Percentiles rank a stretch among this genome's conserved stretches.
These are phyloP conservation scores for Boletus sp. DNA, from an alignment of 1,284 basidiomycete genomes.

Conservation along the genomic window DNA sequence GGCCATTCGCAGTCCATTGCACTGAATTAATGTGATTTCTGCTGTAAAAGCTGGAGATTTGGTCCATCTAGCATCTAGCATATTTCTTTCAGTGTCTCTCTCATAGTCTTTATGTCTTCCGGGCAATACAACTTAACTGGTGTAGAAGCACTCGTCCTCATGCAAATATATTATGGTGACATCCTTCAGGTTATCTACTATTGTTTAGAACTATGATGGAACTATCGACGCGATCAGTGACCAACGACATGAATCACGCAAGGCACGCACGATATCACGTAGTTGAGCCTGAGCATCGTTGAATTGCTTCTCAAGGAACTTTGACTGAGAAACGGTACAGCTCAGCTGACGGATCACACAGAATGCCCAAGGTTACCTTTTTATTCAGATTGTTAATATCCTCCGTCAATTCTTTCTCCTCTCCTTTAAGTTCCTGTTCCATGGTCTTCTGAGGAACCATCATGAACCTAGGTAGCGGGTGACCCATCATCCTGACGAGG, in stretches of 20 bases:
- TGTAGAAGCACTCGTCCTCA: conserved; percentile 3
- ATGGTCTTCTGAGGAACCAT: conserved; percentile 81
- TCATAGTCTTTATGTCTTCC: background rate
- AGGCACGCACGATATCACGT: conserved; percentile 72
- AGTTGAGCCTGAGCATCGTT: conserved; percentile 86
- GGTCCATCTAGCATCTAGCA: conserved; percentile 7
- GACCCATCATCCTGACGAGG: conserved; percentile 7
- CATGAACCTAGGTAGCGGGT: conserved; percentile 70
- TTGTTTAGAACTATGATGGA: conserved; percentile 63
- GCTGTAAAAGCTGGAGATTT: conserved; percentile 1
- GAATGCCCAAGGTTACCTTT: conserved; percentile 49
- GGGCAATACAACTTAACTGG: conserved; percentile 4
- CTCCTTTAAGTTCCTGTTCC: conserved; percentile 70
- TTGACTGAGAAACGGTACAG: conserved; percentile 53
- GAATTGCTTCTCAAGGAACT: conserved; percentile 90
- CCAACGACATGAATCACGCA: background rate
- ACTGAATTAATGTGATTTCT: background rate
- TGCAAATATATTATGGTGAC: conserved; percentile 11
- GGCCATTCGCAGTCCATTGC: conserved; percentile 3
- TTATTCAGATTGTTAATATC: conserved; percentile 81
- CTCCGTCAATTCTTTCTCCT: conserved; percentile 82
- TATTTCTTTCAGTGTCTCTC: conserved; percentile 10
- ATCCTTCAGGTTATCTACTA: conserved; percentile 32
- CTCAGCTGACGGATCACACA: conserved; percentile 10
- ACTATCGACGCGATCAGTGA: conserved; percentile 43